phyloP scores from a whole-genome alignment of 1,139 yeast species.

The Arxiozyma bovina region DNA sequence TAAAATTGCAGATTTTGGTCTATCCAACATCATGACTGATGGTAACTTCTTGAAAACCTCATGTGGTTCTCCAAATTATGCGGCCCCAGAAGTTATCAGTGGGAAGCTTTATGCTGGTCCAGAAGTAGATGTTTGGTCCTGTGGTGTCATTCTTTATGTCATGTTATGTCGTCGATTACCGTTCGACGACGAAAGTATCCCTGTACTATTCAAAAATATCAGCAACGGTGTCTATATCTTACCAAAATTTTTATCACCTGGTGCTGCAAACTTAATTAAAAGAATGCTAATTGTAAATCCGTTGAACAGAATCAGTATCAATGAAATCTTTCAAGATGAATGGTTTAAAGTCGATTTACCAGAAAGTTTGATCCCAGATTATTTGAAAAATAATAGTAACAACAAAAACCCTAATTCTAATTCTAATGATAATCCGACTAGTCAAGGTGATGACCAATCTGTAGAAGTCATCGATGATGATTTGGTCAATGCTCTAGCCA shows the following conservation, averaged over 20 bases:
- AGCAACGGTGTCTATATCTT: conserved; percentile 90
- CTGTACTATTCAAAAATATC: conserved; percentile 89
- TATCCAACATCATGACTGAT: conserved; percentile 94
- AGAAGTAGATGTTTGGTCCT: conserved; percentile 98
- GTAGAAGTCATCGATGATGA: conserved; percentile 55
- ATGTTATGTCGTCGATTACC: conserved; percentile 97
- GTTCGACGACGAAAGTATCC: conserved; percentile 95
- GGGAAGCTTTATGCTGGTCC: conserved; percentile 98
- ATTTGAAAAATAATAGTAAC: conserved; percentile 40
- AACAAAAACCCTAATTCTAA: conserved; percentile 25
- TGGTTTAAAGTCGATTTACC: conserved; percentile 88
- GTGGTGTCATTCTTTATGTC: conserved; percentile 92
- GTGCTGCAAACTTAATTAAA: conserved; percentile 79
- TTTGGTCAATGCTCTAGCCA: conserved; percentile 66
- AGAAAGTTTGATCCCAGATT: conserved; percentile 72
- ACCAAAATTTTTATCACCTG: conserved; percentile 80
- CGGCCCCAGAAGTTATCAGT: conserved; percentile 96
- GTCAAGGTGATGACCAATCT: conserved; percentile 5
- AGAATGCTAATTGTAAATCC: conserved; percentile 97
- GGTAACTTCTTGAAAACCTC: conserved; percentile 92
- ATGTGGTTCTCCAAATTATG: conserved; percentile 96
- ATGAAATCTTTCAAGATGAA: conserved; percentile 88
- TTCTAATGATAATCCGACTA: conserved; percentile 11
- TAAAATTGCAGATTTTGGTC: conserved; percentile 94
- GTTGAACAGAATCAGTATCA: conserved; percentile 86